Base-by-base conservation (phyloP, 305 asterid genomes). In the Plantago rigida region DNA sequence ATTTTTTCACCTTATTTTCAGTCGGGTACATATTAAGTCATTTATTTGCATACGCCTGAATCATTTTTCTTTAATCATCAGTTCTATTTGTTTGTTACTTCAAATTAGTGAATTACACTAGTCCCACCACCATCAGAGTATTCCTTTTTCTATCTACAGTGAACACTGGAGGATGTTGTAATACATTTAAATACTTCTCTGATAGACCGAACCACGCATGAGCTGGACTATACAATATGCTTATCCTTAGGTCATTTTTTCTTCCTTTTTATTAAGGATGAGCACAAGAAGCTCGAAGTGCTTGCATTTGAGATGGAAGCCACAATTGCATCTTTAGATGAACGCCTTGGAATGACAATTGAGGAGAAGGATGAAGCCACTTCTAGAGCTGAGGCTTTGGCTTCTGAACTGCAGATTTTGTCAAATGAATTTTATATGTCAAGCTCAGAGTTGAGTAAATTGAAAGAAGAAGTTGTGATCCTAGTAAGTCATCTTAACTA, bases 241-340 rank as follows among this genome's bases (percentile, higher is more conserved):
- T 47, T 9, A 13, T 48, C 55, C 57, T 57, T 56, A 47, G 12
- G 36, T 49, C 53, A 28, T 59, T 7, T n/a, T 52, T 50, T 54
- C 60, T 58, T 48, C 56, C 46, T 70, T 59, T 59, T 42, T 67
- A 44, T 75, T 68, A 68, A 92, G 96, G 90, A 83, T 60, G 96
- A 85, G 42, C 82, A 80, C 84, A 81, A 79, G 82, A 84, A 67
- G 66, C 81, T 86, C 76, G 96, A 92, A 82, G 90, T 83, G 65
- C 93, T 92, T 63, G 93, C 96, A 56, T 88, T 78, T 79, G 93
- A 88, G 78, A 88, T 88, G 96, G 98, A 92, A 74, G 65, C 86
- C 44, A 74, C 86, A 75, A 88, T 88, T 63, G 93, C 82, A 64
- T 81, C 93, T 58, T 65, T 92, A 72, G 93, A 84, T 69, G 93